Base-by-base conservation (phyloP, 495 filamentous ascomycete genomes). In the Neurospora terricola region DNA sequence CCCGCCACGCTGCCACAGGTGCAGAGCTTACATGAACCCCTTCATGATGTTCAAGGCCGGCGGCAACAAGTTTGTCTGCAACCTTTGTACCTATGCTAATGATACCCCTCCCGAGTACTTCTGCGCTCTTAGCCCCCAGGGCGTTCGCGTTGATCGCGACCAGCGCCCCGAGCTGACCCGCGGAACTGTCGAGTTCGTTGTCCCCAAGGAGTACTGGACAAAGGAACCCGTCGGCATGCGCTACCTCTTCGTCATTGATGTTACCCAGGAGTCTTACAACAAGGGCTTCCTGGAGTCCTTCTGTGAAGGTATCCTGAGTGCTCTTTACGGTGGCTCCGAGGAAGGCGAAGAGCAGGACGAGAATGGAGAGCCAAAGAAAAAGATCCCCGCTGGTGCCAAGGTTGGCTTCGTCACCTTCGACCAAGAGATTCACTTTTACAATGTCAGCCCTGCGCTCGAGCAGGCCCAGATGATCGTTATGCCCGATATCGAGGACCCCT, bases 381-480 rank as follows among this genome's bases (percentile, higher is more conserved):
- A 83, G 77, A 85, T 98, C 69, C 93, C 96, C 0, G 80, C 87
- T 21, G 94, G 93, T 5, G 88, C 93, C 27, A 97, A 93, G 84
- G 89, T 99, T 68, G 96, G 95, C 66, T 97, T 99, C 81, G 90
- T 97, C 76, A 98, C 96, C 3, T 99, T 90, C 80, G 95, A 98
- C 83, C 93, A 92, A 80, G 93, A 97, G 75, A 90, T 98, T 38
- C 96, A 99, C 77, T 99, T 97, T 79, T 99, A 97, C 85, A 98
- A 98, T 78, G 89, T 96, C 76, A 93, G 90, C 78, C 83, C 93
- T 23, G 84, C 88, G 38, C 83, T 97, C 37, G 92, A 97, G 69
- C 90, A 93, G 83, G 93, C 96, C 6, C 96, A 99, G 78, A 98
- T 98, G 95, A 89, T 98, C 85, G 94, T 98, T 21, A 97, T 98